Percentiles rank a stretch among this genome's conserved stretches.
Evolutionary conservation across 202 grass and related monocot species (phyloP).

Genomic region (Elaeis oleifera): DNA sequence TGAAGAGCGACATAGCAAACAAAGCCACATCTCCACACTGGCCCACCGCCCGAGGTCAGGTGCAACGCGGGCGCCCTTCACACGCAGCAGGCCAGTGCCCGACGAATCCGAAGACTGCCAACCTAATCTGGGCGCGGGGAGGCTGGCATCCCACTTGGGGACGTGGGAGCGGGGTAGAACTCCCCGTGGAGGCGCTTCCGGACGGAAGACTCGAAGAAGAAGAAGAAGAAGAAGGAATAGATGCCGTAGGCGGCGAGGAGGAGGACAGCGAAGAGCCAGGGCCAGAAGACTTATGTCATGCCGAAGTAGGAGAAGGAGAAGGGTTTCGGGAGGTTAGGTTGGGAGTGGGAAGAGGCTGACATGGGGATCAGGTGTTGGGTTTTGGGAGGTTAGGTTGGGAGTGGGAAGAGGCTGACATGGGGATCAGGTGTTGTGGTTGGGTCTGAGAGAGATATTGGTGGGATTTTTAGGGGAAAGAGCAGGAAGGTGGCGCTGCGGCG

Average conservation of each 20-base stretch:
- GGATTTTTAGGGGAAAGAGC: background rate
- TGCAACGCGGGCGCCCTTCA: constrained; percentile 18
- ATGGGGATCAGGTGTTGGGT: constrained; percentile 6
- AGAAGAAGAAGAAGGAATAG: too few relatives aligned
- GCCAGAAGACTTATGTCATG: constrained; percentile 20
- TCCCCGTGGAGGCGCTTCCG: too few relatives aligned
- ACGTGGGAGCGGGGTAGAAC: constrained; percentile 1
- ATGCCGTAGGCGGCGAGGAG: background rate
- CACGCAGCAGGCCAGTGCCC: constrained; percentile 15
- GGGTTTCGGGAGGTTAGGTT: background rate
- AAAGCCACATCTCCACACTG: constrained; percentile 13
- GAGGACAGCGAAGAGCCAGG: constrained; percentile 1
- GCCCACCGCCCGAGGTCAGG: constrained; percentile 14
- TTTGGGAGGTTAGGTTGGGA: background rate
- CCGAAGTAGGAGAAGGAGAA: constrained; percentile 25
- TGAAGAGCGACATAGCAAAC: constrained; percentile 1
- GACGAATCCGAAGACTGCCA: constrained; percentile 10
- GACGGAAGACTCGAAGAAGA: too few relatives aligned
- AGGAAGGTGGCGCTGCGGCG: background rate
- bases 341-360: background rate
- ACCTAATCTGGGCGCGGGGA: constrained; percentile 9
- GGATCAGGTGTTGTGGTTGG: constrained; percentile 7
- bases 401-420: background rate
- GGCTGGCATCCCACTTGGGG: constrained; percentile 17
- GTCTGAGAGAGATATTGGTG: constrained; percentile 5